Evolutionary conservation across 148 eudicot species (phyloP).

Genomic region (Fagopyrum tataricum): DNA sequence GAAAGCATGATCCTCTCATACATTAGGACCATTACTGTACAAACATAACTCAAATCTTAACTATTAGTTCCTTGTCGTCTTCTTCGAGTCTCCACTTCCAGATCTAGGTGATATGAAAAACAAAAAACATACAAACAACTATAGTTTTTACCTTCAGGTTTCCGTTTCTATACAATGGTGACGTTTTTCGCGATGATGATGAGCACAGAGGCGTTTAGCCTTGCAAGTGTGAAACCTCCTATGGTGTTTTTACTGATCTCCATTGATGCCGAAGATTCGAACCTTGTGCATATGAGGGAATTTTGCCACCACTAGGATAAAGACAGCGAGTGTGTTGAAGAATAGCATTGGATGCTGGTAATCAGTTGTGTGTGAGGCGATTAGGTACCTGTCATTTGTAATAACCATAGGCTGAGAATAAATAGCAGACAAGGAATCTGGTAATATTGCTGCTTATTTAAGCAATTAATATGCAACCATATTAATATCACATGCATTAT

Average conservation of each 20-base stretch:
- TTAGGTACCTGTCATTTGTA: constrained; percentile 54
- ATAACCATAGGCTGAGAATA: neutral
- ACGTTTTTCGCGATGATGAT: constrained; percentile 15
- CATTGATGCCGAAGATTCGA: constrained; percentile 90
- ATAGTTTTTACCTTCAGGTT: constrained; percentile 11
- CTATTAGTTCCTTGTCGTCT: neutral
- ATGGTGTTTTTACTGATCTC: constrained; percentile 42
- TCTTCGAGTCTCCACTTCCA: neutral
- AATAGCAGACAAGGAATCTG: constrained; percentile 1
- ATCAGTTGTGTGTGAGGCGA: constrained; percentile 95
- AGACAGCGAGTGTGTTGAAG: constrained; percentile 75
- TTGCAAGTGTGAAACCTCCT: constrained; percentile 4
- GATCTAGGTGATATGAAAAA: neutral
- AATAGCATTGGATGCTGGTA: constrained; percentile 90
- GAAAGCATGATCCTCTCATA: constrained; percentile 8
- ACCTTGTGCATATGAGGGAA: constrained; percentile 97
- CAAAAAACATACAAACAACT: neutral
- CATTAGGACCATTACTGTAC: constrained; percentile 12
- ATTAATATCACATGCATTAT: neutral
- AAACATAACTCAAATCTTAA: neutral
- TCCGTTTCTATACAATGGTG: constrained; percentile 32
- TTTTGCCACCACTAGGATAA: constrained; percentile 79
- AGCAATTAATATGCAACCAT: neutral
- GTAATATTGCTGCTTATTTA: constrained; percentile 3
- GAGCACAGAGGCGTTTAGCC: neutral